Base-by-base conservation (phyloP, 768 basidiomycete species). In the Russula dissimulans region DNA sequence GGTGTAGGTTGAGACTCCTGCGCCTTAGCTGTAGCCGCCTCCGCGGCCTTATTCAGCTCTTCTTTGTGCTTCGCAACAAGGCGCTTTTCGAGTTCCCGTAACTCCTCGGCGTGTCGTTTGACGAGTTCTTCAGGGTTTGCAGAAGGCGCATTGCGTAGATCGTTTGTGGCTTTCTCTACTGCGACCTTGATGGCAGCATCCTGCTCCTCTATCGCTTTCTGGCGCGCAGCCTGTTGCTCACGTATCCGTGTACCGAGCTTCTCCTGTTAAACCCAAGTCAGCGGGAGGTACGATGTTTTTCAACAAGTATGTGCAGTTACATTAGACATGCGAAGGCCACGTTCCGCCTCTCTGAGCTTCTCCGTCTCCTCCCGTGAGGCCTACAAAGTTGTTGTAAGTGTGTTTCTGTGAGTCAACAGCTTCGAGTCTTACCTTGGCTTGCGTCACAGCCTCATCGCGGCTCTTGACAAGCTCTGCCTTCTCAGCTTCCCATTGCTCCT, bases 101-200 rank as follows among this genome's bases (percentile, higher is more conserved):
- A 68, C 67, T 87, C 86, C 53, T 82, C 81, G 0, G 78, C 76
- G 63, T 88, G 87, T 42, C 77, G 77, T 65, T 78, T 80, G 34
- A 66, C 59, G 44, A 79, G 45, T 39, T 81, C 81, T 5, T 80
- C 75, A 14, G 66, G 55, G 1, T 60, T 41, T 3, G 65, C 48
- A 3, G 65, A 70, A n/a, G 75, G 64, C 5, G 68, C 57, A 15
- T 67, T 61, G 11, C 57, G 53, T 39, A 77, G 57, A 64, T 83
- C 84, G 46, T 65, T 73, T 64, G 80, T 81, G 8, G 79, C 72
- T 60, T 83, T 82, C 45, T 81, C 81, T 4, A 85, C 75, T 1
- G 84, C 86, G 32, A 78, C 78, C 31, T 80, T 71, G n/a, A 85
- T 76, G 14, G 79, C 77, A 10, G 74, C 74, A 22, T 78, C 76